Percentiles rank a stretch among this genome's conserved stretches.
These are phyloP conservation scores for Solanum pennellii DNA, from an alignment of 257 asterid species.

Conservation along the genomic window DNA sequence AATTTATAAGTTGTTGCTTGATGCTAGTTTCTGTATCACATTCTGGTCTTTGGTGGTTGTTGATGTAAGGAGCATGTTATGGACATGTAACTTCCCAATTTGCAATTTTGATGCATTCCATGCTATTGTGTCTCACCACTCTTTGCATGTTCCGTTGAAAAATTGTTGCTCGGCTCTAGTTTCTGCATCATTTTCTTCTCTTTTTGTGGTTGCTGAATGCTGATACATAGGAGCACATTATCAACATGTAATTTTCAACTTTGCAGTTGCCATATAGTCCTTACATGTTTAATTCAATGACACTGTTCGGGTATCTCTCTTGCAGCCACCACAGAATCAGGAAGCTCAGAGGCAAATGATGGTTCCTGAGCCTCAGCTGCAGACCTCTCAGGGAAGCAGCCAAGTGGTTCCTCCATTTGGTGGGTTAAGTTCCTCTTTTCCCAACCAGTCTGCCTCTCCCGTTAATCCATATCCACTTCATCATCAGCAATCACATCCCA, in stretches of 20 bases:
- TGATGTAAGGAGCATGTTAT: neutral
- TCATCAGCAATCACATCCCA: constrained; percentile 30
- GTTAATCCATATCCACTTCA: constrained; percentile 29
- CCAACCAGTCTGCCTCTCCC: constrained; percentile 30
- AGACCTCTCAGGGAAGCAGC: constrained; percentile 32
- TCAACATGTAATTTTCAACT: neutral
- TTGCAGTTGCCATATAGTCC: neutral
- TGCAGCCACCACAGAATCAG: constrained; percentile 54
- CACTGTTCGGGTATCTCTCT: neutral
- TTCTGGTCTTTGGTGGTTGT: neutral
- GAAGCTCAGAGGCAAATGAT: constrained; percentile 61
- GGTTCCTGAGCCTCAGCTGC: constrained; percentile 57
- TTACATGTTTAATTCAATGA: neutral
- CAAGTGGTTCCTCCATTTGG: constrained; percentile 28
- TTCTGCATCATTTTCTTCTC: neutral
- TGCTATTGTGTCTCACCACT: neutral
- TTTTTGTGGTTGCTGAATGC: neutral
- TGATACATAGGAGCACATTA: neutral
- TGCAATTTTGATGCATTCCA: neutral
- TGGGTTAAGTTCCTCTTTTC: constrained; percentile 19
- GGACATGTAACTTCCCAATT: neutral
- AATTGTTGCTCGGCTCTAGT: neutral
- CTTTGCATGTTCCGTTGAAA: neutral
- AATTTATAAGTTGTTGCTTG: neutral
- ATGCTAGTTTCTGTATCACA: neutral